Conservation (phyloP, 208 protist genomes). For the Acanthamoeba lenticulata region DNA sequence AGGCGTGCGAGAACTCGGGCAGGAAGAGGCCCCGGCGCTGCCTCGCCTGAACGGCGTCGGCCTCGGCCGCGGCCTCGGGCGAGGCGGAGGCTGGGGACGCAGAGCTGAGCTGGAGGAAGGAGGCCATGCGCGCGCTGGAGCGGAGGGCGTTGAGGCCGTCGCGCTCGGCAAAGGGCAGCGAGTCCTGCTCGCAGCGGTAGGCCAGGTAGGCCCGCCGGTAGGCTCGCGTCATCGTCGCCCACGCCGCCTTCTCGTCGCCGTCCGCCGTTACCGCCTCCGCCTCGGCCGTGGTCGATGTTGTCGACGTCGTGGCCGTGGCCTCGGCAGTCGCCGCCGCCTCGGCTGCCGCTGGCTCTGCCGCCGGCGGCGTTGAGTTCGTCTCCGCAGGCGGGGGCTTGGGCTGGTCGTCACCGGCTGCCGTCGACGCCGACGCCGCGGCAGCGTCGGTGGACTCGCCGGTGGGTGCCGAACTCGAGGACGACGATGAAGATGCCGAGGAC, state of each 20-base stretch:
- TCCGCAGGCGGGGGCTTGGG: no score
- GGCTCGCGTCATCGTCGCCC: not conserved
- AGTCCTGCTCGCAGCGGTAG: not conserved
- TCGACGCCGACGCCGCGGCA: no score
- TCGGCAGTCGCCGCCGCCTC: no score
- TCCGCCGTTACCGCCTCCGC: not conserved
- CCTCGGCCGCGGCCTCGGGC: not conserved
- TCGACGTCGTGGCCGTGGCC: no score
- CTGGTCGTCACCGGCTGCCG: no score
- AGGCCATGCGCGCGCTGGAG: not conserved
- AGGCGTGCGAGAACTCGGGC: not conserved
- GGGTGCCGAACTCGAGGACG: no score
- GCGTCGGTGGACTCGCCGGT: no score
- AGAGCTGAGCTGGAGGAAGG: not conserved
- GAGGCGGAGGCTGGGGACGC: not conserved
- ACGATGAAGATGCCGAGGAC: no score
- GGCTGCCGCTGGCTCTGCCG: no score
- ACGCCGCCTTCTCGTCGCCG: not conserved
- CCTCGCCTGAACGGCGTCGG: no score
- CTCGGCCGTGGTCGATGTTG: not conserved
- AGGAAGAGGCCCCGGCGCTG: not conserved
- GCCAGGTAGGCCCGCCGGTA: not conserved
- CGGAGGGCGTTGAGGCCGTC: not conserved
- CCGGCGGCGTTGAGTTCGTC: no score
- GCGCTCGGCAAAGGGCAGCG: not conserved